phyloP scores from a whole-genome alignment of 345 rosid species.

The Acer campestre region DNA sequence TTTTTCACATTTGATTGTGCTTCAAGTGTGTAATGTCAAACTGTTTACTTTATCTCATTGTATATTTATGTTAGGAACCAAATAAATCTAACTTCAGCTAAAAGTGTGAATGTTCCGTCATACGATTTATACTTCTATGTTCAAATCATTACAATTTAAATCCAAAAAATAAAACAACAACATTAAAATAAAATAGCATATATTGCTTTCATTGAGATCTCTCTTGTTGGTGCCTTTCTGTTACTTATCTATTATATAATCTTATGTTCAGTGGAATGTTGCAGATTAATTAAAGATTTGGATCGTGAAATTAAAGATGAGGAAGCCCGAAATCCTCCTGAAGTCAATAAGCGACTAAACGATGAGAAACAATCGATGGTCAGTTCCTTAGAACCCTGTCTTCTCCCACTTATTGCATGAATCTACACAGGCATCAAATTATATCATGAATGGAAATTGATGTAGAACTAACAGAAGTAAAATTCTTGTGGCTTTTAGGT shows the following conservation, averaged over 20 bases:
- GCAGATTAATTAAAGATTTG: slow-evolving; percentile 88
- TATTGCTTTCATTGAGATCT: background rate
- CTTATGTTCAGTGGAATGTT: slow-evolving; percentile 19
- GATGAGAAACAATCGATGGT: slow-evolving; percentile 99
- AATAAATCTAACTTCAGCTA: background rate
- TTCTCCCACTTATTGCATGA: slow-evolving; percentile 3
- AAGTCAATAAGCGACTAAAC: slow-evolving; percentile 82
- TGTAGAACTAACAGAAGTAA: background rate
- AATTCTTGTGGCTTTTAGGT: background rate
- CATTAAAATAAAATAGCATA: background rate
- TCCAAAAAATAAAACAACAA: background rate
- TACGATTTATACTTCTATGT: background rate
- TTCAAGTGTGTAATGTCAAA: background rate
- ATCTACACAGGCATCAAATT: background rate
- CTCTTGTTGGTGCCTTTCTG: background rate
- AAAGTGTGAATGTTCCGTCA: background rate
- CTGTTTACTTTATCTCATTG: background rate
- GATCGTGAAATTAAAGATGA: slow-evolving; percentile 90
- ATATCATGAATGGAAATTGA: background rate
- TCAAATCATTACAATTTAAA: background rate
- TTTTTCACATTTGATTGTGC: background rate
- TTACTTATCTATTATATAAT: background rate
- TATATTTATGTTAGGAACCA: background rate
- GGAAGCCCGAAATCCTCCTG: slow-evolving; percentile 73
- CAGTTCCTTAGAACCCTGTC: slow-evolving; percentile 26